These are phyloP conservation scores for Nicotiana tabacum DNA, from an alignment of 257 asterid genomes.

Conservation along the genomic window DNA sequence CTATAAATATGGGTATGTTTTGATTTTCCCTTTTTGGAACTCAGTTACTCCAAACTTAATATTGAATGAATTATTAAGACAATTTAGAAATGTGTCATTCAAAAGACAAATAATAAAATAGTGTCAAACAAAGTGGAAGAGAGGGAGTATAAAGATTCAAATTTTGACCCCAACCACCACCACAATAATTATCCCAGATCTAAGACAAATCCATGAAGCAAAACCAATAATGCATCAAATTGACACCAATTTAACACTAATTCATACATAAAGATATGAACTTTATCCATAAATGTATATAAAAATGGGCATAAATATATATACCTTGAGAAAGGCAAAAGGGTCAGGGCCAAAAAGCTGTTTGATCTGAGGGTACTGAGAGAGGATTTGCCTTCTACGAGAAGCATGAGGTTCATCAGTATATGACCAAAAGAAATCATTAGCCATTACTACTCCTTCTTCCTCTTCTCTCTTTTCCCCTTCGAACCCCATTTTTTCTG, in stretches of 20 bases:
- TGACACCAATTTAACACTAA: not conserved
- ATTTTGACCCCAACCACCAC: too few species aligned
- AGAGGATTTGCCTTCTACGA: constrained; percentile 80
- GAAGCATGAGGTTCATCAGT: constrained; percentile 95
- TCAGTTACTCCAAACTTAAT: too few species aligned
- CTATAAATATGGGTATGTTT: not conserved
- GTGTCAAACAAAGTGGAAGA: too few species aligned
- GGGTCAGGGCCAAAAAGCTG: constrained; percentile 90
- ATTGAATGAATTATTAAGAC: too few species aligned
- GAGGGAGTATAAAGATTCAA: too few species aligned
- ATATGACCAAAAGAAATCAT: constrained; percentile 89
- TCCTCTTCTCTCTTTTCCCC: constrained; percentile 41
- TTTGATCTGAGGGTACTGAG: constrained; percentile 82
- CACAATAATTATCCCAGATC: not conserved
- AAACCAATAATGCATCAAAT: not conserved
- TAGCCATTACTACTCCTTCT: constrained; percentile 51
- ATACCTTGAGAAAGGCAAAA: constrained; percentile 73
- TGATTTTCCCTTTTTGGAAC: too few species aligned
- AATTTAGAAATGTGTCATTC: too few species aligned
- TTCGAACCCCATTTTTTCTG: constrained; percentile 41
- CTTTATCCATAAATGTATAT: too few species aligned
- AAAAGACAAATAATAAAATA: too few species aligned
- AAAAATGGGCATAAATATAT: too few species aligned
- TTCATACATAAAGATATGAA: not conserved
- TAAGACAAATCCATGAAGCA: not conserved